Base-by-base conservation (phyloP, 441 rosid species). In the Pelargonium hybrid region DNA sequence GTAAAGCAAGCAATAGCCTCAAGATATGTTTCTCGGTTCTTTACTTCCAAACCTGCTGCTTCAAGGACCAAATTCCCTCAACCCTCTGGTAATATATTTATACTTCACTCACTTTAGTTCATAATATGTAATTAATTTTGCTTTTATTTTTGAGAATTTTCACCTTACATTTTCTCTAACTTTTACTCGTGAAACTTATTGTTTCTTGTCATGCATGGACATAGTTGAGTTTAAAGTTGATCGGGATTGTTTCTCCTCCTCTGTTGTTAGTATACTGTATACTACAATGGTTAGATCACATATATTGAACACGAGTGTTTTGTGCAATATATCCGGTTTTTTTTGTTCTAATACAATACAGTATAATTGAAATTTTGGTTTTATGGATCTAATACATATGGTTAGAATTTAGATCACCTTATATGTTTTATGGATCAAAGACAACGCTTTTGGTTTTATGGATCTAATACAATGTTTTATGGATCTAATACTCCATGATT, bases 1-100 rank as follows among this genome's bases (percentile, higher is more conserved):
- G 78, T 87, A 78, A 92, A 83, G 78, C 94, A 82, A 66, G 86
- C 84, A 72, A 93, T 92, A 84, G 89, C 98, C 70, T 89, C 98
- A 70, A 81, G 98, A 85, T 89, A 92, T 65, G 87, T 87, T 75
- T 87, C 97, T 37, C 85, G 92, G 31, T 94, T 89, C 79, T 84
- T 92, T 66, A 83, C 81, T 72, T 76, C 93, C 70, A 88, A 89
- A 82, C 92, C 89, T 68, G 81, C 82, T 76, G 76, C 90, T 73
- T 90, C 88, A 66, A 76, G 71, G 77, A 81, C 87, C 76, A 84
- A 87, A 73, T 83, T 89, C 77, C 75, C 88, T 43, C 89, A 80
- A 77, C 77, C 87, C 59, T 73, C 86, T 72, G 94, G 97, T 94
- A 86, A 76, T 20, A 57, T 73, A 9, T 29, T 64, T 29, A 37